Evolutionary conservation across 2,329 filamentous ascomycete species (phyloP).

Genomic region (Ascochyta pisi): DNA sequence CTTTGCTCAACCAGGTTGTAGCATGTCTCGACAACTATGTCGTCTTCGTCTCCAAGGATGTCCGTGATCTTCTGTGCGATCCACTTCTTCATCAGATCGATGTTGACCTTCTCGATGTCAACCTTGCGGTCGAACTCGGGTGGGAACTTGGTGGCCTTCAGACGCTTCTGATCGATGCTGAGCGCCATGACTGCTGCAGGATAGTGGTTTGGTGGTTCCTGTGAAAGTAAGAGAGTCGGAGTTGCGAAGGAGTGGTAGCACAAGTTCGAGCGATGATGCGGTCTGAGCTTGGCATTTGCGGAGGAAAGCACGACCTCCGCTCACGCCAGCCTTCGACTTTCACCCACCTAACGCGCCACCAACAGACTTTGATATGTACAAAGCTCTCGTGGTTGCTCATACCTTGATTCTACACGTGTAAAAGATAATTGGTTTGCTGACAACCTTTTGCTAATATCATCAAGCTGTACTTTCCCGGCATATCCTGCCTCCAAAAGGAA

Average conservation of each 20-base stretch:
- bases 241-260: slow-evolving; percentile 1
- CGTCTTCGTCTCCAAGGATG: slow-evolving; percentile 91
- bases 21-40: slow-evolving; percentile 89
- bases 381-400: not conserved
- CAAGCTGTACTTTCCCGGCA: not conserved
- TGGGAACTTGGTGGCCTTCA: slow-evolving; percentile 92
- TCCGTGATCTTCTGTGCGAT: slow-evolving; percentile 86
- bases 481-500: not conserved
- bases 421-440: not conserved
- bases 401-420: not conserved
- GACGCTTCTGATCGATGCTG: slow-evolving; percentile 84
- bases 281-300: slow-evolving; percentile 9
- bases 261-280: slow-evolving; percentile 18
- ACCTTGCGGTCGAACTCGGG: slow-evolving; percentile 94
- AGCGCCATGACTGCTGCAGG: slow-evolving; percentile 69
- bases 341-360: not conserved
- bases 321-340: not conserved
- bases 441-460: not conserved
- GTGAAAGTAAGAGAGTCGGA: not conserved
- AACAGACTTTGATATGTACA: not conserved
- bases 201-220: not conserved
- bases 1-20: slow-evolving; percentile 74
- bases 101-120: slow-evolving; percentile 95
- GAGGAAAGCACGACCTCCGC: slow-evolving; percentile 13
- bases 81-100: slow-evolving; percentile 99